Evolutionary conservation across 2,329 filamentous ascomycete species (phyloP).

Genomic region (Ascochyta lentis): DNA sequence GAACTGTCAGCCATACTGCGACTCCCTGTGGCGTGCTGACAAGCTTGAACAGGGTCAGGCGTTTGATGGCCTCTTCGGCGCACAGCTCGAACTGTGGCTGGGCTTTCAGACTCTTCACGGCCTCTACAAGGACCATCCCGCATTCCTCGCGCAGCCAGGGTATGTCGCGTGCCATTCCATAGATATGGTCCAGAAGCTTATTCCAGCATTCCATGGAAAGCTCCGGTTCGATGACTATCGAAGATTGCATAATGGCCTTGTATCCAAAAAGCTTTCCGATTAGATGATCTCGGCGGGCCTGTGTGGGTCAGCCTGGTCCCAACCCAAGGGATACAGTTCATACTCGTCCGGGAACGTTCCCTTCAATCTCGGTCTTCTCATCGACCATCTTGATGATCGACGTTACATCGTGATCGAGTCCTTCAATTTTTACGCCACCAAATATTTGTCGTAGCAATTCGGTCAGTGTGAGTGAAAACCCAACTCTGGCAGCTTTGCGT

Average conservation of each 20-base stretch:
- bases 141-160: constrained; percentile 90
- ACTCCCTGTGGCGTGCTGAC: constrained; percentile 86
- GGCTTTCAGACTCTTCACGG: constrained; percentile 63
- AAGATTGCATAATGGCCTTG: constrained; percentile 83
- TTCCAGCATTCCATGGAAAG: constrained; percentile 65
- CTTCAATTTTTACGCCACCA: constrained; percentile 49
- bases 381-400: constrained; percentile 60
- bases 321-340: constrained; percentile 20
- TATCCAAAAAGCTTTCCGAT: constrained; percentile 88
- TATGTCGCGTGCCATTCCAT: constrained; percentile 79
- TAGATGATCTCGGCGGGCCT: constrained; percentile 85
- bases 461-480: constrained; percentile 87
- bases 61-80: constrained; percentile 67
- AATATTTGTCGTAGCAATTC: constrained; percentile 79
- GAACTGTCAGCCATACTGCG: constrained; percentile 81
- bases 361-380: constrained; percentile 59
- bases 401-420: constrained; percentile 48
- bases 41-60: constrained; percentile 69
- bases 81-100: constrained; percentile 59
- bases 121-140: constrained; percentile 79
- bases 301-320: constrained; percentile 2
- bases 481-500: constrained; percentile 84
- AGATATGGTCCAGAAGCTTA: constrained; percentile 73
- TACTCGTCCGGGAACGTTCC: constrained; percentile 62
- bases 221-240: constrained; percentile 68